Evolutionary conservation across 1,139 yeast species (phyloP).

Genomic region (Debaryomycetaceae sp.): DNA sequence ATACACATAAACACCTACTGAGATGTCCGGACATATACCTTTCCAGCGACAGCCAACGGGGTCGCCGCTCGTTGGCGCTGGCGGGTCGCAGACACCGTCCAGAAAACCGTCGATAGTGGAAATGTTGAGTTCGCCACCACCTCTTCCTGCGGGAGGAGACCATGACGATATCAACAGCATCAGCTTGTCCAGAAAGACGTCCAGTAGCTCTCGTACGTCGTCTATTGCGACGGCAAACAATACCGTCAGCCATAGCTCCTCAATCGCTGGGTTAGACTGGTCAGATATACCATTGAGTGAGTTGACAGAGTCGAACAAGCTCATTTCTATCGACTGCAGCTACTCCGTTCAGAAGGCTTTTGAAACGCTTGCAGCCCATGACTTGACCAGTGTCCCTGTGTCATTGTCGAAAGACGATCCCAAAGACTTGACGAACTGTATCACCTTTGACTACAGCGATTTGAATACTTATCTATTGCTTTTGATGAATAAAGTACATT

Average conservation of each 20-base stretch:
- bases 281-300: slow-evolving; percentile 66
- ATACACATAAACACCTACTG: not conserved
- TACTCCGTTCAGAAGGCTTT: slow-evolving; percentile 84
- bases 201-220: slow-evolving; percentile 33
- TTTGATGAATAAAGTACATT: slow-evolving; percentile 62
- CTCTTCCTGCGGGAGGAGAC: slow-evolving; percentile 34
- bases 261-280: slow-evolving; percentile 54
- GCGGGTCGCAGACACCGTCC: slow-evolving; percentile 17
- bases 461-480: slow-evolving; percentile 77
- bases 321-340: slow-evolving; percentile 59
- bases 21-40: slow-evolving; percentile 6
- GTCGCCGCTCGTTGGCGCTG: slow-evolving; percentile 6
- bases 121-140: slow-evolving; percentile 80
- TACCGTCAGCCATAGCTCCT: slow-evolving; percentile 7
- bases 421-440: slow-evolving; percentile 55
- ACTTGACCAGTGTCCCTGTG: slow-evolving; percentile 85
- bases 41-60: slow-evolving; percentile 8
- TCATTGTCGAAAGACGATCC: slow-evolving; percentile 33
- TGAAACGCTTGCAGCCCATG: slow-evolving; percentile 65
- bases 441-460: slow-evolving; percentile 89
- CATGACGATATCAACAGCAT: slow-evolving; percentile 35
- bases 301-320: slow-evolving; percentile 73
- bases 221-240: slow-evolving; percentile 9
- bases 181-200: slow-evolving; percentile 43
- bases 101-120: slow-evolving; percentile 81